These are phyloP conservation scores for Vanderwaltozyma tropicalis DNA, from an alignment of 805 yeast species.

Conservation along the genomic window DNA sequence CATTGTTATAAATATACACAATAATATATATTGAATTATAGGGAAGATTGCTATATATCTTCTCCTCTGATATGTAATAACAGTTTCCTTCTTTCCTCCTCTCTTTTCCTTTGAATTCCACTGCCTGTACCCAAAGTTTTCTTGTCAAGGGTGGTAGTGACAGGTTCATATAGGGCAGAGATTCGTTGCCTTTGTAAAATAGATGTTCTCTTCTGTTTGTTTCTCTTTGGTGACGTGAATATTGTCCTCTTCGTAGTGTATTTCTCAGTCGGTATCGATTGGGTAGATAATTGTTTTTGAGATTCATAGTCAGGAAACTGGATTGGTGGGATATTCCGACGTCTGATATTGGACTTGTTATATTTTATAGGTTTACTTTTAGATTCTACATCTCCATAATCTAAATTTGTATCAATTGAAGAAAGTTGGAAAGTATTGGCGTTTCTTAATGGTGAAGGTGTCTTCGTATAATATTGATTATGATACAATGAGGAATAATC, in stretches of 20 bases:
- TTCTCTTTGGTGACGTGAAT: too few relatives aligned
- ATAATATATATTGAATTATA: too few relatives aligned
- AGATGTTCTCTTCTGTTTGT: background rate
- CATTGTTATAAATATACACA: too few relatives aligned
- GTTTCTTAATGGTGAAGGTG: background rate
- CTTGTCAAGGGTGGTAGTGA: background rate
- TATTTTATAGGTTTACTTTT: background rate
- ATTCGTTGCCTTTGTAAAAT: background rate
- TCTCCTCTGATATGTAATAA: background rate
- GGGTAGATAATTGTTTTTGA: background rate
- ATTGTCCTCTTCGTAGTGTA: background rate
- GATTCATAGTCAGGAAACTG: conserved; percentile 1
- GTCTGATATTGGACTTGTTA: too few relatives aligned
- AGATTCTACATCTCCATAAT: background rate
- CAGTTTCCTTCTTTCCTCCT: background rate
- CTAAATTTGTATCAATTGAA: background rate
- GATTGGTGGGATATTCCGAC: background rate
- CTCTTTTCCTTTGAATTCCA: background rate
- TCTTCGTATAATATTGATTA: background rate
- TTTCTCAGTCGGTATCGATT: background rate
- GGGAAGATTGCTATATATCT: too few relatives aligned
- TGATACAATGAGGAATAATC: background rate
- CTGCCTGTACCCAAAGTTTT: too few relatives aligned
- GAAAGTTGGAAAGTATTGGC: background rate
- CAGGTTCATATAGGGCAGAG: too few relatives aligned